Evolutionary conservation across 345 rosid species (phyloP).

Genomic region (Isatis tinctoria): DNA sequence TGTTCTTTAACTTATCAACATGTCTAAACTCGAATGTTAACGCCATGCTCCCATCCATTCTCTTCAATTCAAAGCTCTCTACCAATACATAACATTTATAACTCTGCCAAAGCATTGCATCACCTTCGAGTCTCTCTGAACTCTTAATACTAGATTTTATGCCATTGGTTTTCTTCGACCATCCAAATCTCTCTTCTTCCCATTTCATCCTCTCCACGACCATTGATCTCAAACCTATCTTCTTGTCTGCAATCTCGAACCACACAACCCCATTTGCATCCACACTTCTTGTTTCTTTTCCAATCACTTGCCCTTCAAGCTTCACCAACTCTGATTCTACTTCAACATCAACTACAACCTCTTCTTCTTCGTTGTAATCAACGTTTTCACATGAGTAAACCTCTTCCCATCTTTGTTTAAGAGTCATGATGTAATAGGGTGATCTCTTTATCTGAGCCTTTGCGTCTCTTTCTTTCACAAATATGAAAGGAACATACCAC

Average conservation of each 20-base stretch:
- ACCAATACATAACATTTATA: constrained; percentile 53
- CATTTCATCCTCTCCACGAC: constrained; percentile 51
- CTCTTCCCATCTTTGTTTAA: constrained; percentile 55
- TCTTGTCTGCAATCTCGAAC: constrained; percentile 25
- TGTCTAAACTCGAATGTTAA: constrained; percentile 50
- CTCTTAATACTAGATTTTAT: constrained; percentile 23
- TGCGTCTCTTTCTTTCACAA: constrained; percentile 40
- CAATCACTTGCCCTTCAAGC: constrained; percentile 30
- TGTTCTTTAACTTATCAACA: constrained; percentile 33
- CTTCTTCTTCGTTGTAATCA: not conserved
- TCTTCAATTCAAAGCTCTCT: constrained; percentile 55
- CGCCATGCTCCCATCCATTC: constrained; percentile 53
- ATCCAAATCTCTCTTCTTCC: constrained; percentile 52
- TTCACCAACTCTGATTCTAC: constrained; percentile 34
- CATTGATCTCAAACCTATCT: constrained; percentile 40
- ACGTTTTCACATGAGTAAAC: constrained; percentile 34
- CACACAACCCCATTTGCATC: constrained; percentile 41
- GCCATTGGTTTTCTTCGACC: constrained; percentile 23
- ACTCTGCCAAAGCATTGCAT: constrained; percentile 40
- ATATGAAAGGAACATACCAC: constrained; percentile 73
- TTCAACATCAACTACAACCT: constrained; percentile 31
- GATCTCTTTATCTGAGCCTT: constrained; percentile 41
- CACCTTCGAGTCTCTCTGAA: constrained; percentile 21
- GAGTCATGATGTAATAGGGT: constrained; percentile 49
- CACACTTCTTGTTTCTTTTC: not conserved